Conservation (phyloP, 2,329 filamentous ascomycete genomes). For the Fusarium coicis region DNA sequence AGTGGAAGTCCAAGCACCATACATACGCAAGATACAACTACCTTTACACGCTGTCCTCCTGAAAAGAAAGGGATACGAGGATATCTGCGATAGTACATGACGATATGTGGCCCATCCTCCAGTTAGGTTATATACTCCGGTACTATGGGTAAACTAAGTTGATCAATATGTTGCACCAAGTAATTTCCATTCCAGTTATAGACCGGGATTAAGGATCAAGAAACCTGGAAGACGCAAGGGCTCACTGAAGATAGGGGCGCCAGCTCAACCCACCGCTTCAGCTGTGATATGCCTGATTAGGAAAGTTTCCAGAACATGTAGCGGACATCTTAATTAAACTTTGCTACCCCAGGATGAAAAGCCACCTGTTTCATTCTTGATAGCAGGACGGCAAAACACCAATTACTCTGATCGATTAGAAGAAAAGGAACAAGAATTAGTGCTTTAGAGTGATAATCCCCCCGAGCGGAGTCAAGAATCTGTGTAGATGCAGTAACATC, state of each 20-base stretch:
- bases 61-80: conserved; percentile 21
- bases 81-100: conserved; percentile 13
- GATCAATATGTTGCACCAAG: conserved; percentile 41
- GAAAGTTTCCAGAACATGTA: conserved; percentile 15
- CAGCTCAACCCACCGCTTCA: conserved; percentile 27
- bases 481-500: not conserved
- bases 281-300: conserved; percentile 10
- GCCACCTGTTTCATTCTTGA: conserved; percentile 1
- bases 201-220: conserved; percentile 36
- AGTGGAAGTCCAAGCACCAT: not conserved
- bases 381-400: not conserved
- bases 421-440: not conserved
- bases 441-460: not conserved
- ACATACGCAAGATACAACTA: not conserved
- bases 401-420: not conserved
- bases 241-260: conserved; percentile 37
- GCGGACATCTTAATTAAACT: conserved; percentile 14
- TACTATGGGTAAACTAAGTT: conserved; percentile 27
- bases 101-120: conserved; percentile 15
- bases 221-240: conserved; percentile 11
- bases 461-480: not conserved
- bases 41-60: conserved; percentile 6
- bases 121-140: conserved; percentile 37
- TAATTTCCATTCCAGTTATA: conserved; percentile 39
- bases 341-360: not conserved